Conservation (phyloP, 441 rosid species). For the Viola pubescens region DNA sequence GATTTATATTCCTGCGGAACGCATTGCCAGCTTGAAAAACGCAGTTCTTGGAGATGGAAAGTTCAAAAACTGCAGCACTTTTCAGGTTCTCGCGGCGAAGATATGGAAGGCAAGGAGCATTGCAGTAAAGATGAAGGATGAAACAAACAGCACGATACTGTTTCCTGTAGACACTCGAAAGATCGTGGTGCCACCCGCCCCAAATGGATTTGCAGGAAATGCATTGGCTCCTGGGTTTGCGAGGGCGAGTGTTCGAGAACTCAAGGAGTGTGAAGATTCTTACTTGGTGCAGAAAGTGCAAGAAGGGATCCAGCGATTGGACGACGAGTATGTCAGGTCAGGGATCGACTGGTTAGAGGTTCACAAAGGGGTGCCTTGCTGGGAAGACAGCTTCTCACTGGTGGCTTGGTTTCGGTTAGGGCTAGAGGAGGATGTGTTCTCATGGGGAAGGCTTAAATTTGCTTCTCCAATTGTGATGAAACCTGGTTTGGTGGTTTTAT, state of each 20-base stretch:
- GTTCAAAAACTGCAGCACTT: slow-evolving; percentile 10
- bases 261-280: slow-evolving; percentile 1
- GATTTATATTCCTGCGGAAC: slow-evolving; percentile 4
- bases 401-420: slow-evolving; percentile 21
- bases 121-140: slow-evolving; percentile 9
- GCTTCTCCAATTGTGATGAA: slow-evolving; percentile 12
- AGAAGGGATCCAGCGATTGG: slow-evolving; percentile 15
- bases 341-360: slow-evolving; percentile 22
- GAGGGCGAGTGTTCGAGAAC: slow-evolving; percentile 10
- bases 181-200: slow-evolving; percentile 10
- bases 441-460: slow-evolving; percentile 18
- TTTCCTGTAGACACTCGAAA: slow-evolving; percentile 16
- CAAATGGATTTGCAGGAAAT: slow-evolving; percentile 19
- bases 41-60: slow-evolving; percentile 5
- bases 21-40: slow-evolving; percentile 10
- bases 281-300: slow-evolving; percentile 15
- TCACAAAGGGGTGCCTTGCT: slow-evolving; percentile 13
- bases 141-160: slow-evolving; percentile 8
- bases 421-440: slow-evolving; percentile 18
- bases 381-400: slow-evolving; percentile 18
- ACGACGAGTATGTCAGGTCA: slow-evolving; percentile 18
- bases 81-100: slow-evolving; percentile 18
- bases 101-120: slow-evolving; percentile 27
- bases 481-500: slow-evolving; percentile 23
- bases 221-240: slow-evolving; percentile 21